These are phyloP conservation scores for Cudoniella acicularis DNA, from an alignment of 495 filamentous ascomycete genomes.

Conservation along the genomic window DNA sequence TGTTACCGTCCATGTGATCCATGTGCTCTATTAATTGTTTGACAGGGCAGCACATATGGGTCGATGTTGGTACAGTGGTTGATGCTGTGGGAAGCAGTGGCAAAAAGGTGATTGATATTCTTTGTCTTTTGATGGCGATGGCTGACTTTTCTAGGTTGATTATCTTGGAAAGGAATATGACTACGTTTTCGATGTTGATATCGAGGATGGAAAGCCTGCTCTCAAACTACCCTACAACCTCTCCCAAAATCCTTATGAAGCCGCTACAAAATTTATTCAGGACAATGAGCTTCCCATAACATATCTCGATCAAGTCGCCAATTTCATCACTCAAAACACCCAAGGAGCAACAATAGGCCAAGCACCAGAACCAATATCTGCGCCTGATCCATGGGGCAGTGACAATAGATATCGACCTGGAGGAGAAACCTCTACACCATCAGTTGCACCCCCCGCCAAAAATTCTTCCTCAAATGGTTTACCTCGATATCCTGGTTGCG, in stretches of 20 bases:
- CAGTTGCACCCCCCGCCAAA: conserved; percentile 48
- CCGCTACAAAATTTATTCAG: conserved; percentile 84
- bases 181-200: conserved; percentile 97
- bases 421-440: conserved; percentile 40
- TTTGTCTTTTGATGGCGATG: not conserved
- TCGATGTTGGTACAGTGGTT: conserved; percentile 88
- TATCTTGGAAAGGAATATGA: conserved; percentile 90
- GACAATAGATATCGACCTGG: conserved; percentile 77
- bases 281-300: conserved; percentile 87
- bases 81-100: conserved; percentile 81
- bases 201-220: conserved; percentile 91
- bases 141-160: conserved; percentile 42
- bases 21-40: conserved; percentile 4
- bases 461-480: conserved; percentile 76
- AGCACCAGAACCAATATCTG: conserved; percentile 29
- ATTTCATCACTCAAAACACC: conserved; percentile 89
- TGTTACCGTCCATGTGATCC: conserved; percentile 5
- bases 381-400: conserved; percentile 69
- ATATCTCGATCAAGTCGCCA: conserved; percentile 89
- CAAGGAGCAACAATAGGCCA: conserved; percentile 77
- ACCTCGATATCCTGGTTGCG: conserved; percentile 60
- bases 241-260: conserved; percentile 88
- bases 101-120: conserved; percentile 46
- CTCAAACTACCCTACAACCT: conserved; percentile 92
- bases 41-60: conserved; percentile 59